These are phyloP conservation scores for Silene conica DNA, from an alignment of 148 eudicot species.

Conservation along the genomic window DNA sequence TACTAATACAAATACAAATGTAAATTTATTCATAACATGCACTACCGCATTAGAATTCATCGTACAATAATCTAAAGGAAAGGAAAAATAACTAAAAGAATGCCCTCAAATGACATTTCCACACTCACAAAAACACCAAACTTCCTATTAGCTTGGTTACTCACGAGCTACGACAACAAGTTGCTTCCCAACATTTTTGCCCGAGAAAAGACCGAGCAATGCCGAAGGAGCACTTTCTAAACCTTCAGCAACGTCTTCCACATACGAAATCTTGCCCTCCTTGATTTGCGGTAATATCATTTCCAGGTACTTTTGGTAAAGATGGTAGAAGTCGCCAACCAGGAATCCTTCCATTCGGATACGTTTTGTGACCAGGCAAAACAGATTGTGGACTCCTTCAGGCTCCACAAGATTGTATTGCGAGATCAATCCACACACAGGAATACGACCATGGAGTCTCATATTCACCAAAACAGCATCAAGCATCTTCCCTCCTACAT, in stretches of 20 bases:
- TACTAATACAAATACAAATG: neutral
- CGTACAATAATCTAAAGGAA: neutral
- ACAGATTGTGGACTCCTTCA: conserved; percentile 43
- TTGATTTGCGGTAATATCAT: conserved; percentile 36
- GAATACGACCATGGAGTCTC: conserved; percentile 46
- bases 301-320: conserved; percentile 40
- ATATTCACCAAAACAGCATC: conserved; percentile 48
- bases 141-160: neutral
- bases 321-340: conserved; percentile 30
- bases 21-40: neutral
- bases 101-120: neutral
- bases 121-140: neutral
- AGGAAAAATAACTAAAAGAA: neutral
- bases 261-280: conserved; percentile 35
- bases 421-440: conserved; percentile 51
- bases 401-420: conserved; percentile 40
- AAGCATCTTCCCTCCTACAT: conserved; percentile 52
- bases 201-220: conserved; percentile 43
- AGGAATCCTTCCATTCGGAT: conserved; percentile 48
- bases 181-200: conserved; percentile 48
- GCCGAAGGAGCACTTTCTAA: conserved; percentile 45
- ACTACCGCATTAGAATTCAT: neutral
- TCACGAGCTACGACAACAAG: conserved; percentile 37
- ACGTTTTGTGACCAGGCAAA: conserved; percentile 30
- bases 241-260: conserved; percentile 46